These are phyloP conservation scores for Nannochloropsis salina DNA, from an alignment of 108 stramenopile species.

Conservation along the genomic window DNA sequence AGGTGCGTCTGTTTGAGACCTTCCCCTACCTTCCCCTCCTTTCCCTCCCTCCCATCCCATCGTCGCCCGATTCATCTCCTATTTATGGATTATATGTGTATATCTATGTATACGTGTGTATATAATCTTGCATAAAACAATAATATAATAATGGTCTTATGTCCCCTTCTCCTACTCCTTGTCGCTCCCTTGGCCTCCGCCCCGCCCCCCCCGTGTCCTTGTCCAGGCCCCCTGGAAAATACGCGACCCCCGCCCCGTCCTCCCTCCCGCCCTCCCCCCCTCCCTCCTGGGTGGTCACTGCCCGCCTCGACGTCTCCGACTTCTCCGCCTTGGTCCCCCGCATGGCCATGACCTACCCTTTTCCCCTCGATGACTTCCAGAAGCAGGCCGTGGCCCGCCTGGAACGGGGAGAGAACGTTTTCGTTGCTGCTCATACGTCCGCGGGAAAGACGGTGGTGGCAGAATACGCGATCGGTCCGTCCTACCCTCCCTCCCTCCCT, in stretches of 20 bases:
- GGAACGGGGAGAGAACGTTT: constrained; percentile 72
- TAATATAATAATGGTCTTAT: constrained; percentile 28
- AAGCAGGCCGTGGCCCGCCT: constrained; percentile 77
- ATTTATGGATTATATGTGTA: no score
- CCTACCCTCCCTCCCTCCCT: constrained; percentile 45
- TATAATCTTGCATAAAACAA: constrained; percentile 9
- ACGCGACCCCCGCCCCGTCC: no score
- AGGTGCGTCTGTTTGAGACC: constrained; percentile 21
- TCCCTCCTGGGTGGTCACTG: constrained; percentile 40
- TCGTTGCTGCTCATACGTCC: constrained; percentile 87
- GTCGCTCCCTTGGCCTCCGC: neutral
- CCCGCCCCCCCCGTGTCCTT: neutral
- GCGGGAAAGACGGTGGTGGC: constrained; percentile 89
- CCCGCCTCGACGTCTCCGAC: constrained; percentile 39
- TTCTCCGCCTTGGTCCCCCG: constrained; percentile 40
- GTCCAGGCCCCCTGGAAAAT: constrained; percentile 13
- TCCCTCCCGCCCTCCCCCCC: no score
- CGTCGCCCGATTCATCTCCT: no score
- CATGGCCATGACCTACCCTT: constrained; percentile 45
- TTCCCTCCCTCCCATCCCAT: no score
- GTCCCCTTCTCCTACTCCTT: constrained; percentile 25
- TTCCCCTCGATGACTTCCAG: constrained; percentile 77
- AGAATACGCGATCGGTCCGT: constrained; percentile 86
- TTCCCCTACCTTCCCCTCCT: no score
- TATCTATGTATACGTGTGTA: neutral